Conservation (phyloP, 2,329 filamentous ascomycete genomes). For the Aspergillus tamarii region DNA sequence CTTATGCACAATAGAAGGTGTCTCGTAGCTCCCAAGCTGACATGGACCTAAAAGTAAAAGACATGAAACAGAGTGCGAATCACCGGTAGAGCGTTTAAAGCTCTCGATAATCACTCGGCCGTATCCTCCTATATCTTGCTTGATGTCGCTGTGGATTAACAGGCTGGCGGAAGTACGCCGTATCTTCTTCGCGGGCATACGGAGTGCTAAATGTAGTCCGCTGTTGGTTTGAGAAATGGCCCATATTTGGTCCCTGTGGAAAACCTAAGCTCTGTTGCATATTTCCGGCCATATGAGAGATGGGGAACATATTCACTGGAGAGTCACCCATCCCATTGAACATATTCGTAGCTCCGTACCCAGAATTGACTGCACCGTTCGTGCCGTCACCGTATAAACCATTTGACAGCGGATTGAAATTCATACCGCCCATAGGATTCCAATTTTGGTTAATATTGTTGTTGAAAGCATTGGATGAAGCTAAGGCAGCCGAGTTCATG, state of each 20-base stretch:
- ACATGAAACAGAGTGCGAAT: not conserved
- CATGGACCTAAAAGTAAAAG: not conserved
- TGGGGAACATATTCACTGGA: slow-evolving; percentile 43
- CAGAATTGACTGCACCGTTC: slow-evolving; percentile 36
- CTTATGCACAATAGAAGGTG: not conserved
- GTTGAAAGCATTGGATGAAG: slow-evolving; percentile 34
- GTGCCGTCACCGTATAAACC: slow-evolving; percentile 40
- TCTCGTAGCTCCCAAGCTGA: not conserved
- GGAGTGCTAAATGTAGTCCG: slow-evolving; percentile 56
- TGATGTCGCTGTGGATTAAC: slow-evolving; percentile 92
- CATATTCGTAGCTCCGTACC: slow-evolving; percentile 39
- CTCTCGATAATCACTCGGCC: slow-evolving; percentile 90
- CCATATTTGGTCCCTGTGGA: slow-evolving; percentile 37
- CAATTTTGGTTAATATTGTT: slow-evolving; percentile 40
- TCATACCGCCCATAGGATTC: slow-evolving; percentile 51
- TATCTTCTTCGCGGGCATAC: slow-evolving; percentile 71
- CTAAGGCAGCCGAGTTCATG: slow-evolving; percentile 47
- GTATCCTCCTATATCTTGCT: slow-evolving; percentile 74
- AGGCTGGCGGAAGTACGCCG: slow-evolving; percentile 92
- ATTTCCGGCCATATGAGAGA: slow-evolving; percentile 33
- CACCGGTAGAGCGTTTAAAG: slow-evolving; percentile 51
- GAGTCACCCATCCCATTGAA: slow-evolving; percentile 35
- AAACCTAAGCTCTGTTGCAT: slow-evolving; percentile 37
- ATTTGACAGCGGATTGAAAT: slow-evolving; percentile 38
- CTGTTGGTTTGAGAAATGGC: slow-evolving; percentile 62